phyloP scores from a whole-genome alignment of 345 rosid genomes.

The Atalantia buxifolia region DNA sequence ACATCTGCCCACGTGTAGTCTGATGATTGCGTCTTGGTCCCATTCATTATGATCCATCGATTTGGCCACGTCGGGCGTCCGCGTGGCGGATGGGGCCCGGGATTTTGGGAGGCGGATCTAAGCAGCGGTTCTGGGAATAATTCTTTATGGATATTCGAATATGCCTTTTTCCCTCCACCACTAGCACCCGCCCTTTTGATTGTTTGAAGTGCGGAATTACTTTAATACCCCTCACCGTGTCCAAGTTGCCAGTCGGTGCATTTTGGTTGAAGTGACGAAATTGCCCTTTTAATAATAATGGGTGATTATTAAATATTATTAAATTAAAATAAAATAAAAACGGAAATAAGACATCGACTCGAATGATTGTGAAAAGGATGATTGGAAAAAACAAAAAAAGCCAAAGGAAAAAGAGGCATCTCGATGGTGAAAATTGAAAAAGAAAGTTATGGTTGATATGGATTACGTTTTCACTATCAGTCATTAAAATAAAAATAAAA shows the following conservation, averaged over 20 bases:
- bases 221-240: neutral
- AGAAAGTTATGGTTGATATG: neutral
- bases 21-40: neutral
- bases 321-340: no score
- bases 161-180: constrained; percentile 15
- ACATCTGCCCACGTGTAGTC: constrained; percentile 5
- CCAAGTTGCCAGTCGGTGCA: neutral
- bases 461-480: neutral
- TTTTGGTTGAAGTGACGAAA: neutral
- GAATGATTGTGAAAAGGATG: neutral
- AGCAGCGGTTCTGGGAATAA: constrained; percentile 18
- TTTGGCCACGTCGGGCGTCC: neutral
- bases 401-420: neutral
- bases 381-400: neutral
- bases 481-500: neutral
- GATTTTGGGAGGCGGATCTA: constrained; percentile 8
- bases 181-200: neutral
- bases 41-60: neutral
- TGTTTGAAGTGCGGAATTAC: constrained; percentile 14
- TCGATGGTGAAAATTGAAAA: neutral
- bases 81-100: constrained; percentile 13
- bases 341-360: neutral
- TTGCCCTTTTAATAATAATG: constrained; percentile 11
- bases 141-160: constrained; percentile 47
- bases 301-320: no score